A percentile compares a stretch with the other conserved stretches of the same genome.
Evolutionary conservation across 805 yeast species (phyloP).

Genomic region (Lipomyces anomalus): DNA sequence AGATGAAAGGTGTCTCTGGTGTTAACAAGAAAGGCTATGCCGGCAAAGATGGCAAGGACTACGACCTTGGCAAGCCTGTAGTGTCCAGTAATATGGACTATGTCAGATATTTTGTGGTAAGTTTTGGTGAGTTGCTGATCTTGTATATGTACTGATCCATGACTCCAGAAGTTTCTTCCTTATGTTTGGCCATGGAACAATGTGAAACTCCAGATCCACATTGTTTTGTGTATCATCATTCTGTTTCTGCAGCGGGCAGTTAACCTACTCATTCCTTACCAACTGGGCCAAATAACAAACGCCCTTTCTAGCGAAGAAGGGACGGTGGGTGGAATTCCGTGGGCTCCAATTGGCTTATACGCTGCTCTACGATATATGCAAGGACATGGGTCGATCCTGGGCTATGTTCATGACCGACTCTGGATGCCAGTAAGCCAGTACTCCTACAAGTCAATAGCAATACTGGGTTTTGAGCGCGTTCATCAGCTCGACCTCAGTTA

Average conservation of each 20-base stretch:
- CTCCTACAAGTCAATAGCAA: conserved; percentile 10
- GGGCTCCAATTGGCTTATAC: conserved; percentile 15
- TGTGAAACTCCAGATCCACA: conserved; percentile 11
- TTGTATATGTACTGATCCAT: neutral
- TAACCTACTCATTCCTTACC: conserved; percentile 21
- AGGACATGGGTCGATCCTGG: conserved; percentile 19
- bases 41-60: too few relatives aligned
- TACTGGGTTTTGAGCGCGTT: conserved; percentile 15
- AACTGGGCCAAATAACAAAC: conserved; percentile 20
- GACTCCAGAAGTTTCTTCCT: conserved; percentile 13
- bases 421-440: conserved; percentile 19
- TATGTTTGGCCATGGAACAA: conserved; percentile 20
- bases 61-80: too few relatives aligned
- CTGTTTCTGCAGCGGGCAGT: conserved; percentile 13
- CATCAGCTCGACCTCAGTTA: conserved; percentile 16
- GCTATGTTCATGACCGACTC: conserved; percentile 9
- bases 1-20: too few relatives aligned
- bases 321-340: conserved; percentile 7
- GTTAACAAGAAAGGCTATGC: too few relatives aligned
- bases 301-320: conserved; percentile 7
- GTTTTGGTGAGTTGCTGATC: neutral
- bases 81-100: too few relatives aligned
- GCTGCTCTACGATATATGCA: conserved; percentile 17
- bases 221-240: conserved; percentile 12
- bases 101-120: conserved; percentile 6